Percentiles rank a stretch among this genome's conserved stretches.
Evolutionary conservation across 202 grass and related monocot genomes (phyloP).

Genomic region (Hordeum pubiflorum): DNA sequence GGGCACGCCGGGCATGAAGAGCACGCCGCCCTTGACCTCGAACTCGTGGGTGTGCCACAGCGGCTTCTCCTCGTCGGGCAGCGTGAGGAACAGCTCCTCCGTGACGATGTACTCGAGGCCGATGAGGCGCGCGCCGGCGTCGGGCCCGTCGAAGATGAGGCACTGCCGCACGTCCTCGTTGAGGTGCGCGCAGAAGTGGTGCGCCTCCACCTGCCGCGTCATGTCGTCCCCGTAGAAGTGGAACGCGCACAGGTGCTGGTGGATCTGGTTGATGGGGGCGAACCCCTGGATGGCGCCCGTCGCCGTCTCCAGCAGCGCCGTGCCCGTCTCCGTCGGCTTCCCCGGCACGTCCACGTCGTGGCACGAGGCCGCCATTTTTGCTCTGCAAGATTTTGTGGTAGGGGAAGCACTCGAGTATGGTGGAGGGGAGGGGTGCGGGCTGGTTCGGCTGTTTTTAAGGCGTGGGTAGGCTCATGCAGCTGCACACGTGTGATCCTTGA

Average conservation of each 20-base stretch:
- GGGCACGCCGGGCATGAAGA: conserved; percentile 69
- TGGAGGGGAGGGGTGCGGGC: neutral
- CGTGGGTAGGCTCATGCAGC: neutral
- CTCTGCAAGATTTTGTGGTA: too few species aligned
- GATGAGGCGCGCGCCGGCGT: conserved; percentile 54
- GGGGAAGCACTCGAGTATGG: too few species aligned
- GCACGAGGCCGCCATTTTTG: conserved; percentile 35
- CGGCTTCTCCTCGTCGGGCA: conserved; percentile 77
- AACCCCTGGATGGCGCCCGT: conserved; percentile 71
- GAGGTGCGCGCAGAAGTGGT: conserved; percentile 79
- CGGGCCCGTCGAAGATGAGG: conserved; percentile 65
- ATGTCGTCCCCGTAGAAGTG: conserved; percentile 89
- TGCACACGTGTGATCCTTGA: conserved; percentile 17
- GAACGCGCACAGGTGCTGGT: conserved; percentile 89
- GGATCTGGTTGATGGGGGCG: conserved; percentile 59
- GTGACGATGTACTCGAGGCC: conserved; percentile 76
- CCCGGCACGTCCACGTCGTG: conserved; percentile 51
- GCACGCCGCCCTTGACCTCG: conserved; percentile 65
- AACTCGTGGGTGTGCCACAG: conserved; percentile 92
- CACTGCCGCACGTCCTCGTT: conserved; percentile 85
- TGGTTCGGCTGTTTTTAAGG: neutral
- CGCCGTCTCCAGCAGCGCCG: conserved; percentile 60
- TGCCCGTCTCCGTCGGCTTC: conserved; percentile 54
- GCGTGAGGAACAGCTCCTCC: conserved; percentile 53
- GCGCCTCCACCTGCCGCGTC: conserved; percentile 76